These are phyloP conservation scores for Suillus cothurnatus DNA, from an alignment of 768 basidiomycete species.

Conservation along the genomic window DNA sequence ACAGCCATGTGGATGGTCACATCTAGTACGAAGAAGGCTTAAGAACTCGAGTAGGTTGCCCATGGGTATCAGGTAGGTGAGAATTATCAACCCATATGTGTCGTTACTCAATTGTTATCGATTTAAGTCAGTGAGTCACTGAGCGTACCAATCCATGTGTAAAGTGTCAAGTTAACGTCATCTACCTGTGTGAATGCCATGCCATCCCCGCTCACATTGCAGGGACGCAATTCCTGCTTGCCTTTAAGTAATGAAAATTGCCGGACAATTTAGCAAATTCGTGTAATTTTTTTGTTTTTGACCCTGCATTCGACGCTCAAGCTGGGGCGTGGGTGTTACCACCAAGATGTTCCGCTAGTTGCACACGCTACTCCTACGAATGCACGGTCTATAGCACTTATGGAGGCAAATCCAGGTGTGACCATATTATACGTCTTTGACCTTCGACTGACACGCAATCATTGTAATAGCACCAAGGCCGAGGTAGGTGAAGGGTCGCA, in stretches of 20 bases:
- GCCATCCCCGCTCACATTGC: background rate
- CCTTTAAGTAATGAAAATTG: background rate
- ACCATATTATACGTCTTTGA: background rate
- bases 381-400: background rate
- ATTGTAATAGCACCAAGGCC: background rate
- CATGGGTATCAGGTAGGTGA: background rate
- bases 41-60: background rate
- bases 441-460: background rate
- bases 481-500: background rate
- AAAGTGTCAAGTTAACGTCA: background rate
- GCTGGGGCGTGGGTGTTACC: background rate
- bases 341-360: background rate
- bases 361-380: background rate
- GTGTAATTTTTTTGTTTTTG: background rate
- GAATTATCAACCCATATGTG: background rate
- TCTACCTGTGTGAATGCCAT: background rate
- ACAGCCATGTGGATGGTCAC: background rate
- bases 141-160: background rate
- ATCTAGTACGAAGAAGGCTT: background rate
- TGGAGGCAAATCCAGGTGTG: background rate
- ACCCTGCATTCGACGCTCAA: background rate
- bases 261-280: background rate
- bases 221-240: background rate
- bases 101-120: background rate
- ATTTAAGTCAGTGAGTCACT: background rate